These are phyloP conservation scores for Leonotis leonurus DNA, from an alignment of 257 asterid species.

Conservation along the genomic window DNA sequence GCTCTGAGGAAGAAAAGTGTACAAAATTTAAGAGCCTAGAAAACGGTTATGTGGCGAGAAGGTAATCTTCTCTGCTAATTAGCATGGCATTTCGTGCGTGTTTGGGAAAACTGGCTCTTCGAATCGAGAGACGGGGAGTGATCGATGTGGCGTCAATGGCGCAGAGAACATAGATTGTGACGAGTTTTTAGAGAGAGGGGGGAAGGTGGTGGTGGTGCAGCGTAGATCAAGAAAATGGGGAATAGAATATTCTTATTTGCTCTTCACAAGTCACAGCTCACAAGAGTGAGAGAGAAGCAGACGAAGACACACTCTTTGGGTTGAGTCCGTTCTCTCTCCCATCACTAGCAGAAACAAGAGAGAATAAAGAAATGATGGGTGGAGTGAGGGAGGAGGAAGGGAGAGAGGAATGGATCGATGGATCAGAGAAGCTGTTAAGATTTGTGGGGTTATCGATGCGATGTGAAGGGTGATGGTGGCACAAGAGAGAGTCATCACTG, in stretches of 20 bases:
- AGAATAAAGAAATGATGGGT: background rate
- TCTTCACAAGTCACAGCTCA: conserved; percentile 23
- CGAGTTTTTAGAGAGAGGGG: too few species aligned
- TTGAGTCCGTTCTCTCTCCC: conserved; percentile 4
- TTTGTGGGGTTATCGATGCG: conserved; percentile 49
- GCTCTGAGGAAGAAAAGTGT: background rate
- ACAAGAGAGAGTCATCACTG: too few species aligned
- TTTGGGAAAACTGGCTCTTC: conserved; percentile 14
- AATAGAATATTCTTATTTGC: conserved; percentile 17
- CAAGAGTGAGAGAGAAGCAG: conserved; percentile 28
- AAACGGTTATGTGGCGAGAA: background rate
- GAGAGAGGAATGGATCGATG: conserved; percentile 2
- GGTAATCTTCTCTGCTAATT: background rate
- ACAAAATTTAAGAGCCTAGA: background rate
- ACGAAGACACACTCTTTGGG: too few species aligned
- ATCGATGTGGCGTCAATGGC: conserved; percentile 39
- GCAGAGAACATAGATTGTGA: conserved; percentile 23
- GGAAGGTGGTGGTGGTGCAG: conserved; percentile 8
- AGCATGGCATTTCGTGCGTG: conserved; percentile 5
- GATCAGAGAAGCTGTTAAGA: conserved; percentile 38
- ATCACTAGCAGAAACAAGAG: background rate
- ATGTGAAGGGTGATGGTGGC: conserved; percentile 1
- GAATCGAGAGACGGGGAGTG: conserved; percentile 17
- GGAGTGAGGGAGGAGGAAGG: too few species aligned
- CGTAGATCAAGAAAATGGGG: conserved; percentile 22